A percentile compares a stretch with the other conserved stretches of the same genome.
phyloP scores from a whole-genome alignment of 2,329 filamentous ascomycete genomes.

The Phialemonium atrogriseum region DNA sequence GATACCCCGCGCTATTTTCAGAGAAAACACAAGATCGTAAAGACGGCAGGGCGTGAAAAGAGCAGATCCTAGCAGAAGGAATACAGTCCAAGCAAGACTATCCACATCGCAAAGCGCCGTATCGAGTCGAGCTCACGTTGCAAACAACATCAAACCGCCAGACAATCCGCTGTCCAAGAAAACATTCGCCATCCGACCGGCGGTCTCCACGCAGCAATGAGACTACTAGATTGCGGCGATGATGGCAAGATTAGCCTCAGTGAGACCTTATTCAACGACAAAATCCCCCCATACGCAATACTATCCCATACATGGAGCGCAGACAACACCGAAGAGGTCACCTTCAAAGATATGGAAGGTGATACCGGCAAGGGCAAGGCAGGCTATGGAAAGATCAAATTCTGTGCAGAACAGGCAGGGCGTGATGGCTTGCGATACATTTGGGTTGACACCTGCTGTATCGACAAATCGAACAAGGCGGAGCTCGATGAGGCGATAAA shows the following conservation, averaged over 20 bases:
- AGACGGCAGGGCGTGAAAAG: too few species aligned
- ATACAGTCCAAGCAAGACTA: too few species aligned
- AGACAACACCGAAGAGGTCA: slow-evolving; percentile 1
- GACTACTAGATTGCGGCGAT: background rate
- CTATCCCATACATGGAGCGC: slow-evolving; percentile 1
- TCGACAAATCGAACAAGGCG: background rate
- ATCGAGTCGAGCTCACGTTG: too few species aligned
- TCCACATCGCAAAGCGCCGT: too few species aligned
- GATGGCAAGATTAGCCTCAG: background rate
- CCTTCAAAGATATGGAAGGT: background rate
- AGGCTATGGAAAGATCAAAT: slow-evolving; percentile 1
- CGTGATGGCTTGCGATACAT: background rate
- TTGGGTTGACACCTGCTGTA: slow-evolving; percentile 1
- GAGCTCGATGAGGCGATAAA: background rate
- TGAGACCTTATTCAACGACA: background rate
- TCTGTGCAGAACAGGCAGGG: background rate
- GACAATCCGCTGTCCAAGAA: too few species aligned
- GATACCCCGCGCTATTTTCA: too few species aligned
- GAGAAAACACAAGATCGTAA: too few species aligned
- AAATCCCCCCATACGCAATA: background rate
- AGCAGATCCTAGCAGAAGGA: too few species aligned
- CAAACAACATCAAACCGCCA: too few species aligned
- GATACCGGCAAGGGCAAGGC: background rate
- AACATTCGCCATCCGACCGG: too few species aligned
- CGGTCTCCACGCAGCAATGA: too few species aligned